Evolutionary conservation across 2,329 filamentous ascomycete genomes (phyloP).

Genomic region (Alternaria burnsii): DNA sequence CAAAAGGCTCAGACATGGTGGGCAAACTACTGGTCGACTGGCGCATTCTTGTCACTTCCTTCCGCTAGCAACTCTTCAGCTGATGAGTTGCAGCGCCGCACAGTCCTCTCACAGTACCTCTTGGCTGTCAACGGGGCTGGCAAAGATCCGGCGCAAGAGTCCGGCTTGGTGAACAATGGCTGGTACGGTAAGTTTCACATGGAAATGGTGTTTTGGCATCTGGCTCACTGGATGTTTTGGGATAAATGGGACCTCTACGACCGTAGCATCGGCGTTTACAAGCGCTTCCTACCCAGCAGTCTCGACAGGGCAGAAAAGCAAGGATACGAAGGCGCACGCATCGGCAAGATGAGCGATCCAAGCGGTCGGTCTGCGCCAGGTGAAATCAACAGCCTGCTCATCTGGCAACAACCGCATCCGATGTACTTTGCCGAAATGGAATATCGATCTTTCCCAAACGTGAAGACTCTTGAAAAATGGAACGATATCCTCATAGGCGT

Average conservation of each 20-base stretch:
- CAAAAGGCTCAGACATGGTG: slow-evolving; percentile 56
- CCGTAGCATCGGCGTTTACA: slow-evolving; percentile 60
- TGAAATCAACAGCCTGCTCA: slow-evolving; percentile 67
- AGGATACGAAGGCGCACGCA: slow-evolving; percentile 56
- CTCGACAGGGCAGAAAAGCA: slow-evolving; percentile 48
- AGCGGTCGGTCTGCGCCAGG: slow-evolving; percentile 65
- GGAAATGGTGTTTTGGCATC: slow-evolving; percentile 65
- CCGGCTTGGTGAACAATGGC: slow-evolving; percentile 62
- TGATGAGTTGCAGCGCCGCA: slow-evolving; percentile 61
- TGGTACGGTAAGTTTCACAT: slow-evolving; percentile 67
- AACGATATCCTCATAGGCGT: slow-evolving; percentile 60
- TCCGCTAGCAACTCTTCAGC: slow-evolving; percentile 51
- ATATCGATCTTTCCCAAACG: slow-evolving; percentile 58
- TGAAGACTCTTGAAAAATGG: slow-evolving; percentile 61
- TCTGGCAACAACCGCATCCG: slow-evolving; percentile 70
- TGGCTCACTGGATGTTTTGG: slow-evolving; percentile 62
- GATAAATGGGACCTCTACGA: slow-evolving; percentile 56
- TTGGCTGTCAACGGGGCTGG: slow-evolving; percentile 63
- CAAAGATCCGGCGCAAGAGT: slow-evolving; percentile 58
- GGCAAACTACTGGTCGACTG: slow-evolving; percentile 60
- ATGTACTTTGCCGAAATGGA: slow-evolving; percentile 68
- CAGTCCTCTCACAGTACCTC: slow-evolving; percentile 63
- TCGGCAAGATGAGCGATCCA: slow-evolving; percentile 67
- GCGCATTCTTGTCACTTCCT: slow-evolving; percentile 63
- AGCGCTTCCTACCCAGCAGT: slow-evolving; percentile 55